Evolutionary conservation across 169 alveolate genomes (phyloP).

Genomic region (Toxoplasma gondii): DNA sequence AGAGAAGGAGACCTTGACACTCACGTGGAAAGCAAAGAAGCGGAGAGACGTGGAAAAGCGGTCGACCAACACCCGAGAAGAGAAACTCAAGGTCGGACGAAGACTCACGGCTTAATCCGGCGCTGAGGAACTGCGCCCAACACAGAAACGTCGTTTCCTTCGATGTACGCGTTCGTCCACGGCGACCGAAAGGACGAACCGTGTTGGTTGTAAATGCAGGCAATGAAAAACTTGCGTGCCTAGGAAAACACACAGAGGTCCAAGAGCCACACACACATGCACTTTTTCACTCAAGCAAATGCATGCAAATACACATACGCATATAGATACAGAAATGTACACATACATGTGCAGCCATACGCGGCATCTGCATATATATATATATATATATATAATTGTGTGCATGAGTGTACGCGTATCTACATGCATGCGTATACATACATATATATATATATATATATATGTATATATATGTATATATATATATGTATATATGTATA

Average conservation of each 20-base stretch:
- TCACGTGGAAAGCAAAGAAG: background rate
- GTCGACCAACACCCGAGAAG: background rate
- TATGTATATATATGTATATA: background rate
- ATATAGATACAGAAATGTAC: background rate
- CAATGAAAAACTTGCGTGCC: constrained; percentile 56
- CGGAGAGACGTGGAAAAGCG: background rate
- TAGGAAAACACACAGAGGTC: background rate
- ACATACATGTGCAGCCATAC: too few relatives aligned
- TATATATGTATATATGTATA: background rate
- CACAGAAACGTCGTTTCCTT: background rate
- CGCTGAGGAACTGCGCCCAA: constrained; percentile 8
- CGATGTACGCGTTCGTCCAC: constrained; percentile 44
- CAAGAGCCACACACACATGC: background rate
- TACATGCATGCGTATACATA: too few relatives aligned
- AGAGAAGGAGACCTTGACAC: background rate
- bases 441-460: too few relatives aligned
- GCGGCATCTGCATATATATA: background rate
- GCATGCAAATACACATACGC: background rate
- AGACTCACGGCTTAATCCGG: constrained; percentile 34
- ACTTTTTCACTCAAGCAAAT: background rate
- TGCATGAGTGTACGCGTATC: background rate
- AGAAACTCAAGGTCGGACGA: background rate
- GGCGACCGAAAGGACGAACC: constrained; percentile 51
- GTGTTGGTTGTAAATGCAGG: constrained; percentile 36
- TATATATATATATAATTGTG: background rate